Percentiles rank a stretch among this genome's conserved stretches.
Conservation (phyloP, 306 rosid species). For the Citrullus mucosospermus region DNA sequence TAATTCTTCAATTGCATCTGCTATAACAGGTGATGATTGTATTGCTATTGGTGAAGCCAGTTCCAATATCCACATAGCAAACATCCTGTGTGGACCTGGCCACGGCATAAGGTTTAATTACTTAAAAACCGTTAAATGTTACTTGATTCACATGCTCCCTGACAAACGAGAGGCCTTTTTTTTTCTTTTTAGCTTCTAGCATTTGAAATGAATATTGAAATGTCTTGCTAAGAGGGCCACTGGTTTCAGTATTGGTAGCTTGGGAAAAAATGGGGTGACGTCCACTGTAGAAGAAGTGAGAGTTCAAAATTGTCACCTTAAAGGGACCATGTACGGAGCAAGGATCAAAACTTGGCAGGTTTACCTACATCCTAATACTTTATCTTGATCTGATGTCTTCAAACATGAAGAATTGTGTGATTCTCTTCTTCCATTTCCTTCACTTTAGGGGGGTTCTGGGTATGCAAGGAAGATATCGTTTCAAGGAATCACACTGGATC, state of each 20-base stretch:
- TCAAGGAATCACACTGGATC: slow-evolving; percentile 3
- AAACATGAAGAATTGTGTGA: not conserved
- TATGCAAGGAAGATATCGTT: slow-evolving; percentile 5
- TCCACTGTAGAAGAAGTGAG: slow-evolving; percentile 14
- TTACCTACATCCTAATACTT: not conserved
- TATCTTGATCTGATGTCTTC: not conserved
- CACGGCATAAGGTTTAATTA: slow-evolving; percentile 45
- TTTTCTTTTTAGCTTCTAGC: not conserved
- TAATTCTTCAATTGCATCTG: not conserved
- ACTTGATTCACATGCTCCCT: not conserved
- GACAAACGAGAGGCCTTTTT: not conserved
- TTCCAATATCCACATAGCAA: slow-evolving; percentile 4
- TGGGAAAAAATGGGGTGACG: slow-evolving; percentile 7
- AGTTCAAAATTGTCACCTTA: slow-evolving; percentile 19
- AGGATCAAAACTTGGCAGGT: slow-evolving; percentile 38
- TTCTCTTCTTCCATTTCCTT: not conserved
- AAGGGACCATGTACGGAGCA: slow-evolving; percentile 15
- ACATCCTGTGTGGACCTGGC: slow-evolving; percentile 33
- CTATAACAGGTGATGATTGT: slow-evolving; percentile 17
- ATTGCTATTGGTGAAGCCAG: slow-evolving; percentile 11
- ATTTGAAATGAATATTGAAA: not conserved
- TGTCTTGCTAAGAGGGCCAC: not conserved
- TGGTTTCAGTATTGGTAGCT: slow-evolving; percentile 29
- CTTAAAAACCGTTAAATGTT: not conserved
- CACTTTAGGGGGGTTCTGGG: slow-evolving; percentile 9